Evolutionary conservation across 78 protist species (phyloP).

Genomic region (Dictyostelium intermedium): DNA sequence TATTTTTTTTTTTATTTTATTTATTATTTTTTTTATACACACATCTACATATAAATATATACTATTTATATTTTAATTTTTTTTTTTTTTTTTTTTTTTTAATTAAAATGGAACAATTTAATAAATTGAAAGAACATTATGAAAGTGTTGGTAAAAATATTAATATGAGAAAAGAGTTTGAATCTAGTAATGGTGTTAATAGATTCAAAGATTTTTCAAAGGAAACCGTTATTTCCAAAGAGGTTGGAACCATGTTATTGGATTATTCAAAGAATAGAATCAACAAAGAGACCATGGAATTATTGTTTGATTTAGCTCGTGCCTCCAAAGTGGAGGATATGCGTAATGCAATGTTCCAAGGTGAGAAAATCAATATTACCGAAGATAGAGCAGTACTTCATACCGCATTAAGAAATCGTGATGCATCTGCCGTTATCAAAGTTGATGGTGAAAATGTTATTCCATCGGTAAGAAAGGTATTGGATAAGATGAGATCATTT

Average conservation of each 20-base stretch:
- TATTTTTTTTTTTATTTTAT: not conserved
- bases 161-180: slow-evolving; percentile 61
- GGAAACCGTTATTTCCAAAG: not conserved
- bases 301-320: slow-evolving; percentile 74
- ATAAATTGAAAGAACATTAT: slow-evolving; percentile 5
- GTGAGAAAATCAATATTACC: slow-evolving; percentile 95
- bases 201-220: slow-evolving; percentile 67
- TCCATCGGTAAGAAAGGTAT: slow-evolving; percentile 88
- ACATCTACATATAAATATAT: not conserved
- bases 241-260: slow-evolving; percentile 67
- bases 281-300: slow-evolving; percentile 81
- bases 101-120: not conserved
- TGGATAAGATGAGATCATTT: slow-evolving; percentile 80
- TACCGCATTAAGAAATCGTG: slow-evolving; percentile 93
- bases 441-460: slow-evolving; percentile 96
- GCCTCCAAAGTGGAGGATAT: slow-evolving; percentile 56
- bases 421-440: slow-evolving; percentile 55
- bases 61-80: not conserved
- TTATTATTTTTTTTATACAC: not conserved
- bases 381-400: slow-evolving; percentile 97
- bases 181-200: slow-evolving; percentile 8
- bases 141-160: slow-evolving; percentile 1
- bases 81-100: not conserved
- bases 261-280: slow-evolving; percentile 93
- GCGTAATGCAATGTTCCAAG: slow-evolving; percentile 89